These are phyloP conservation scores for Hibiscus tridactylites DNA, from an alignment of 345 rosid species.

Conservation along the genomic window DNA sequence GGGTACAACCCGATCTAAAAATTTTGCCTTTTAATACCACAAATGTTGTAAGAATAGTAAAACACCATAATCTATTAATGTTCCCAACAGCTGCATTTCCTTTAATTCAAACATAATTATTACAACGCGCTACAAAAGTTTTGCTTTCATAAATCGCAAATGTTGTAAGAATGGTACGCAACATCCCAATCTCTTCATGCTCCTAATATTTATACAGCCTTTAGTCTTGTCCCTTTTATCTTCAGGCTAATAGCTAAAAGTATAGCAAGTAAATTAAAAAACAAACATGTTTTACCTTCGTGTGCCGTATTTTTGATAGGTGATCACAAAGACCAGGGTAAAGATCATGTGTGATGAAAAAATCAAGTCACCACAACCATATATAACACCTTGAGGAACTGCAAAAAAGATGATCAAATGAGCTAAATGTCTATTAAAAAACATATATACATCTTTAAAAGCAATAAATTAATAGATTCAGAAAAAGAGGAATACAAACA, in stretches of 20 bases:
- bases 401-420: constrained; percentile 30
- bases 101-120: too few relatives aligned
- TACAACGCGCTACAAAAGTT: too few relatives aligned
- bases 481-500: constrained; percentile 37
- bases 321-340: constrained; percentile 79
- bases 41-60: too few relatives aligned
- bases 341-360: constrained; percentile 99
- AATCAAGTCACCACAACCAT: constrained; percentile 97
- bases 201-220: not conserved
- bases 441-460: not conserved
- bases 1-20: too few relatives aligned
- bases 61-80: too few relatives aligned
- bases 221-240: not conserved
- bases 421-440: constrained; percentile 1
- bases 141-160: too few relatives aligned
- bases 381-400: constrained; percentile 88
- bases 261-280: not conserved
- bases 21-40: too few relatives aligned
- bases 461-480: not conserved
- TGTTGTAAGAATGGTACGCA: too few relatives aligned
- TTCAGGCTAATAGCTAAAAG: not conserved
- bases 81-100: too few relatives aligned
- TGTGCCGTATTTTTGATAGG: constrained; percentile 93
- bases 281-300: constrained; percentile 46
- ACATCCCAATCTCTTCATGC: too few relatives aligned